These are phyloP conservation scores for Aspergillus luchuensis DNA, from an alignment of 2,329 filamentous ascomycete species.

Conservation along the genomic window DNA sequence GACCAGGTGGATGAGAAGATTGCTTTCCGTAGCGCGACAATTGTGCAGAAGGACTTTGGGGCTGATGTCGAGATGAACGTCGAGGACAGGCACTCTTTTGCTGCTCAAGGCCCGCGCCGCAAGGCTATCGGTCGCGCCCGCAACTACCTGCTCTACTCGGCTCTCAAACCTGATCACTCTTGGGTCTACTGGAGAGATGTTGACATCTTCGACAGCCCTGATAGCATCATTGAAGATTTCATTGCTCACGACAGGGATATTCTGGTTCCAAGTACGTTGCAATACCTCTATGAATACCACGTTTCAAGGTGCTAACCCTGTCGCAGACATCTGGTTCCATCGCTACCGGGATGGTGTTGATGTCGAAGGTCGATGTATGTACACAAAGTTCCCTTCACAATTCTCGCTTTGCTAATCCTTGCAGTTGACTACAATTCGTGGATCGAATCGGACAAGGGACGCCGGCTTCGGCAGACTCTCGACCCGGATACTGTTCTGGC, in stretches of 20 bases:
- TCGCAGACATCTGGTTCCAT: constrained; percentile 64
- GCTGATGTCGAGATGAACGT: constrained; percentile 75
- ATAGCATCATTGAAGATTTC: constrained; percentile 89
- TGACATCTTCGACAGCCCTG: constrained; percentile 89
- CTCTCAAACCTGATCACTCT: constrained; percentile 88
- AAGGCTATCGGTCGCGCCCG: constrained; percentile 88
- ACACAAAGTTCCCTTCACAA: neutral
- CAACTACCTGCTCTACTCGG: constrained; percentile 84
- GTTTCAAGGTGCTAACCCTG: constrained; percentile 17
- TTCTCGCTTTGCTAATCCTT: constrained; percentile 23
- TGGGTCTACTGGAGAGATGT: constrained; percentile 99
- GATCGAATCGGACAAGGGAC: constrained; percentile 86
- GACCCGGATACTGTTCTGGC: constrained; percentile 81
- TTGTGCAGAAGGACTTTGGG: constrained; percentile 91
- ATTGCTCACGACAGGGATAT: constrained; percentile 91
- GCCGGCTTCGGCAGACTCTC: constrained; percentile 70
- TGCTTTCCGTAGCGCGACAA: constrained; percentile 79
- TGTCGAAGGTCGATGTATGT: constrained; percentile 91
- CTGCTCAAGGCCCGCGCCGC: constrained; percentile 83
- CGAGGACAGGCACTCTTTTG: constrained; percentile 79
- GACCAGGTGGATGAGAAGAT: constrained; percentile 71
- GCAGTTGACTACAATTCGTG: constrained; percentile 98
- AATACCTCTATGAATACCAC: neutral
- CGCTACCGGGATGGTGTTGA: constrained; percentile 73
- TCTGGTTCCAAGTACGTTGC: constrained; percentile 82